Conservation (phyloP, 2,329 filamentous ascomycete species). For the Colletotrichum chrysophilum region DNA sequence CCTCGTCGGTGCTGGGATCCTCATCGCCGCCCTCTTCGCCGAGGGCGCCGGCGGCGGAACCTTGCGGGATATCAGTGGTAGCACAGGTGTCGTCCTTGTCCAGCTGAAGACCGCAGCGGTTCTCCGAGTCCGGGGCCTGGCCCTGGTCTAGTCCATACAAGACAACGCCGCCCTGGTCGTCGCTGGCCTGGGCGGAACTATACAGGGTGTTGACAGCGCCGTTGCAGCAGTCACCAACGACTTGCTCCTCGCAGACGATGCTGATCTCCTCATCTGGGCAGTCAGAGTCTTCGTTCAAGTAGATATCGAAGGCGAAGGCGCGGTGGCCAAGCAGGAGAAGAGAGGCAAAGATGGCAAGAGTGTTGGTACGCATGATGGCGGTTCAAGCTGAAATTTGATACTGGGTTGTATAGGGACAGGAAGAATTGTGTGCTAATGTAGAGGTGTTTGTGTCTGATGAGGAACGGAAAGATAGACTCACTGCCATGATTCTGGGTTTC, state of each 20-base stretch:
- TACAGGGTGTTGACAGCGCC: not conserved
- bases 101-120: not conserved
- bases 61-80: not conserved
- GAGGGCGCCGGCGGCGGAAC: not conserved
- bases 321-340: not conserved
- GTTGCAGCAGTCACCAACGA: not conserved
- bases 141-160: not conserved
- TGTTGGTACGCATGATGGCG: not conserved
- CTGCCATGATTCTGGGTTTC: not conserved
- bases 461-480: not conserved
- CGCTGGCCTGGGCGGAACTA: not conserved
- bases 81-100: not conserved
- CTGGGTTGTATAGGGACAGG: no score
- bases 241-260: not conserved
- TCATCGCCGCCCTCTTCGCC: not conserved
- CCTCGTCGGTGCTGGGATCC: not conserved
- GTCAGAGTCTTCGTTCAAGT: not conserved
- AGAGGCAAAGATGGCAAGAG: not conserved
- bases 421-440: not conserved
- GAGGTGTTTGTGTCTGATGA: not conserved
- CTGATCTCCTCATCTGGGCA: not conserved
- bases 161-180: not conserved
- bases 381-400: fast-evolving
- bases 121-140: not conserved
- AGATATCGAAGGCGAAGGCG: not conserved